These are phyloP conservation scores for Dactylellina parvicollis DNA, from an alignment of 2,329 filamentous ascomycete genomes.

Conservation along the genomic window DNA sequence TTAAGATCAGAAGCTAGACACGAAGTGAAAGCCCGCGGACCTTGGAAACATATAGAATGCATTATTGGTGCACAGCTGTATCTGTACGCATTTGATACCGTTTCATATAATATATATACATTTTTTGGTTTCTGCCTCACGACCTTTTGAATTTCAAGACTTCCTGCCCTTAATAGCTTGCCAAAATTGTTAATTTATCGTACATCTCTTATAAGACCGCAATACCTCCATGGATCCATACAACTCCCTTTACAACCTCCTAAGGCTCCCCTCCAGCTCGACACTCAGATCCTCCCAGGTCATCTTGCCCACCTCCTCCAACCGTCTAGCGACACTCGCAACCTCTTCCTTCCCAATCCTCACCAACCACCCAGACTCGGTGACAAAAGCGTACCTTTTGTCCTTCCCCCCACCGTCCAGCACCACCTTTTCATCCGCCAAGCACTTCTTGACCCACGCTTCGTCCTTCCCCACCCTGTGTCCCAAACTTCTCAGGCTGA, in stretches of 20 bases:
- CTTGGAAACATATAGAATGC: too few species aligned
- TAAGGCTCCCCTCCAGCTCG: conserved; percentile 27
- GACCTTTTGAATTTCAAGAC: too few species aligned
- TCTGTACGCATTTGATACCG: too few species aligned
- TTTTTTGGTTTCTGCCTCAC: too few species aligned
- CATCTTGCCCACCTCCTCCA: conserved; percentile 33
- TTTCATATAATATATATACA: too few species aligned
- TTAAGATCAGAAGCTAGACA: too few species aligned
- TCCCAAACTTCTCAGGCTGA: conserved; percentile 32
- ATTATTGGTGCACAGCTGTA: too few species aligned
- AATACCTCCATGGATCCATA: too few species aligned
- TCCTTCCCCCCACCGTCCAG: neutral
- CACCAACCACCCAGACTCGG: conserved; percentile 44
- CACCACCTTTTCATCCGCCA: conserved; percentile 14
- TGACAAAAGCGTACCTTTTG: conserved; percentile 18
- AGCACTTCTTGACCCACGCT: conserved; percentile 18
- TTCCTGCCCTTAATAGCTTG: too few species aligned
- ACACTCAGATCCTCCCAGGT: conserved; percentile 40
- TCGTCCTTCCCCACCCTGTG: conserved; percentile 44
- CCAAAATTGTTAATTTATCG: too few species aligned
- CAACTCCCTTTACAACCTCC: conserved; percentile 14
- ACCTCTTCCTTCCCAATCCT: conserved; percentile 38
- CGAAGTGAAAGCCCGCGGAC: too few species aligned
- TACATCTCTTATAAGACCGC: too few species aligned
- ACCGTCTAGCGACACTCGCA: conserved; percentile 3